These are phyloP conservation scores for Sophora flavescens DNA, from an alignment of 306 rosid genomes.

Conservation along the genomic window DNA sequence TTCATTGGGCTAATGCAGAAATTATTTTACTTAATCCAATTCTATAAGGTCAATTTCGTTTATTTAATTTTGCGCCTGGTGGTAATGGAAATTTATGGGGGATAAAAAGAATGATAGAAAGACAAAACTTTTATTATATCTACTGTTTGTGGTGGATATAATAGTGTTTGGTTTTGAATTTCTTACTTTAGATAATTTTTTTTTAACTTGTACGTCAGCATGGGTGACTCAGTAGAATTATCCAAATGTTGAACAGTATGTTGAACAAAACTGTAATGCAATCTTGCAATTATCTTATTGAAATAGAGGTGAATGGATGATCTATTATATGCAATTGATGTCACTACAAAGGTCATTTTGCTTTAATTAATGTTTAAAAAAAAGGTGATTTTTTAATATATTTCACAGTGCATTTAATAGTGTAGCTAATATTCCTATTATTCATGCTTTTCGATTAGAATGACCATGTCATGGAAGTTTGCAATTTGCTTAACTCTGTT, in stretches of 20 bases:
- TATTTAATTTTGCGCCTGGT: background rate
- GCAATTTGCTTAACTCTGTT: background rate
- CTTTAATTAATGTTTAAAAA: background rate
- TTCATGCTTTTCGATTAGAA: background rate
- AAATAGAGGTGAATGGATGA: conserved; percentile 2
- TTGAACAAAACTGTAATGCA: background rate
- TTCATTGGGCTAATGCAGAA: background rate
- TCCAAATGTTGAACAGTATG: too few species aligned
- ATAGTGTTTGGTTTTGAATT: background rate
- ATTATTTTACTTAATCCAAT: background rate
- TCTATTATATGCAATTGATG: background rate
- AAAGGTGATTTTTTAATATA: background rate
- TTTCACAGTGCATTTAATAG: background rate
- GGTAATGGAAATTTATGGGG: background rate
- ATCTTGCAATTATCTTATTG: background rate
- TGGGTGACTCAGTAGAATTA: background rate
- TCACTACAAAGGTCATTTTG: background rate
- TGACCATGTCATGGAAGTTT: background rate
- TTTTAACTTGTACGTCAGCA: background rate
- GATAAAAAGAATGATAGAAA: background rate
- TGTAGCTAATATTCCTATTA: background rate
- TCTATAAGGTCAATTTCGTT: background rate
- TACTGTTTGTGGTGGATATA: background rate
- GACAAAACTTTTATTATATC: background rate
- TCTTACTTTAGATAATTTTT: background rate